Evolutionary conservation across 2,329 filamentous ascomycete genomes (phyloP), one percentile per base, ranked within the genome.

Genomic region (Capronia epimyces): DNA sequence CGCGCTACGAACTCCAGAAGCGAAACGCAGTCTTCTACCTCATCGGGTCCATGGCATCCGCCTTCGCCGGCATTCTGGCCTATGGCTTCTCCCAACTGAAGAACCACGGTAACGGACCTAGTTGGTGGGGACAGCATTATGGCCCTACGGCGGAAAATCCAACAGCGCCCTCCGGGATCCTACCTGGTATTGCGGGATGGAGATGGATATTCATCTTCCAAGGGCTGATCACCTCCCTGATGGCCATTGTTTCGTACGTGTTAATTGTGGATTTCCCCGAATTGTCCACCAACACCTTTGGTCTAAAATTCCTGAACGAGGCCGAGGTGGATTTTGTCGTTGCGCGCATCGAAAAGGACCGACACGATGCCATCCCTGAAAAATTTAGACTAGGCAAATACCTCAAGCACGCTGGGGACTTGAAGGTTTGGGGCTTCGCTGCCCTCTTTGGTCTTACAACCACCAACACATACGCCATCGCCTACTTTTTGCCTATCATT

Each of bases 401-500:
- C 64, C 65, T 80, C 43, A 66, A 64, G 21, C 67, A 71, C 20
- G 75, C 67, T 2, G 50, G 66, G 1, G 78, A 81, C 54, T 59
- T 70, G 50, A 80, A 81, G 60, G 70, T 81, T 47, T 80, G 78
- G 76, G 74, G 65, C 1, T 80, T 78, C 50, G 78, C 75, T 1
- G 54, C 72, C 56, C 72, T 80, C 43, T 79, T 77, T 50, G 42
- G 53, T 29, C 45, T 58, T 1, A 79, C 80, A 1, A 90, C 87
- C 1, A 86, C 85, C 8, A 79, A 87, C 46, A 78, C 78, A 21
- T 93, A 93, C 64, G 82, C 87, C 0, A 78, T 93, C 8, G 84
- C 86, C 1, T 91, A 87, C 67, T 91, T 90, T 64, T 69, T 91
- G 4, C 87, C 87, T 5, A 80, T 90, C 63, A 87, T 93, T 60